Base-by-base conservation (phyloP, 257 asterid species). In the Nemophila menziesii region DNA sequence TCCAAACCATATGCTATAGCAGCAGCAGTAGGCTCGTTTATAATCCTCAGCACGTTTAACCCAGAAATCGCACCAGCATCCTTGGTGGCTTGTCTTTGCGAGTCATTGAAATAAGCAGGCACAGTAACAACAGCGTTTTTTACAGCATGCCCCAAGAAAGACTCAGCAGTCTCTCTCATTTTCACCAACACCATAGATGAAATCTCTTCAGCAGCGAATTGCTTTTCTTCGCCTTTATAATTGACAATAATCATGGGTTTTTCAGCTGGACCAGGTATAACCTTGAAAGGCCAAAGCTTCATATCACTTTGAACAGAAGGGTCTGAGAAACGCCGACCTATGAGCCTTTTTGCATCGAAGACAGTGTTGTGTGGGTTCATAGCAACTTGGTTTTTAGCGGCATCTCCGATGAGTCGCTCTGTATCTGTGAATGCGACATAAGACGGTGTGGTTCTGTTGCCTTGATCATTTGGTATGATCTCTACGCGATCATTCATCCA, bases 341-440 rank as follows among this genome's bases (percentile, higher is more conserved):
- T 75, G 14, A 75, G 69, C 12, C 85, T 56, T 34, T 75, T 75
- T 20, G 77, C 77, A 55, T 75, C 85, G 51, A 71, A 75, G 4
- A 75, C 80, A 11, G 85, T 75, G 68, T 75, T 75, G 53, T 72
- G 66, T 2, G 85, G 85, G 51, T 75, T 75, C 68, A 68, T 65
- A 0, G 85, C 80, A 2, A 66, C 85, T 56, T 75, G 85, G 21
- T 75, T 75, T 14, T 65, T 67, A 5, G 83, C 79, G 3, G 82
- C 75, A 45, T 74, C 82, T 20, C 82, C 82, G 44, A 73, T 45
- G 4, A 73, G 51, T 2, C 82, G 71, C 51, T 69, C 82, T 13
- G 75, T 70, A 43, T 75, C 85, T 34, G 85, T 71, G 64, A 75
- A 75, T 1, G 80, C 85, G 11, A 75, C 80, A 47, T 71, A 71